These are phyloP conservation scores for Nakazawaea anatomiae DNA, from an alignment of 805 yeast species.

Conservation along the genomic window DNA sequence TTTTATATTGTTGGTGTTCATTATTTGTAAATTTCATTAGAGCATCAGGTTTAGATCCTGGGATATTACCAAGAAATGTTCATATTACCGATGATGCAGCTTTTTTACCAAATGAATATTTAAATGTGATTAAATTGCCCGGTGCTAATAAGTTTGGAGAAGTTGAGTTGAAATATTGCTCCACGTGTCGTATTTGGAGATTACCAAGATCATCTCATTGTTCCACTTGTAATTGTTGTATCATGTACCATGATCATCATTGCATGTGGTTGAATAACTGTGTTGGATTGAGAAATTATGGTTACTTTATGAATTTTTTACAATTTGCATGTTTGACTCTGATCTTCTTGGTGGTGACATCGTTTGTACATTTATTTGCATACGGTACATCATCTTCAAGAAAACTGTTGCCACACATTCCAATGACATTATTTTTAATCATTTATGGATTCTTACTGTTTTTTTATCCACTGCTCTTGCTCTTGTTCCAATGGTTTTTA, in stretches of 20 bases:
- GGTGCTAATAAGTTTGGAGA: slow-evolving; percentile 20
- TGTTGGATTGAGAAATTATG: slow-evolving; percentile 67
- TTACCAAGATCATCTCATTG: slow-evolving; percentile 39
- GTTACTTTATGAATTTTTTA: slow-evolving; percentile 51
- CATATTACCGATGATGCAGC: slow-evolving; percentile 43
- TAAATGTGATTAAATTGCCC: slow-evolving; percentile 44
- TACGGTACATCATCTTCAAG: slow-evolving; percentile 7
- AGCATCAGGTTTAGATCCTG: slow-evolving; percentile 64
- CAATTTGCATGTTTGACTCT: slow-evolving; percentile 27
- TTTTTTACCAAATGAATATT: slow-evolving; percentile 52
- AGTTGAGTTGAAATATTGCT: slow-evolving; percentile 50
- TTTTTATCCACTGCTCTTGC: slow-evolving; percentile 51
- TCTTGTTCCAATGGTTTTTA: slow-evolving; percentile 48
- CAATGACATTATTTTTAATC: slow-evolving; percentile 46
- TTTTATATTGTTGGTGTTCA: slow-evolving; percentile 52
- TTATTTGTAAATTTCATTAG: slow-evolving; percentile 41
- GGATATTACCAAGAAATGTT: slow-evolving; percentile 59
- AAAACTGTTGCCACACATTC: slow-evolving; percentile 20
- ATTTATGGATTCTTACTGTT: slow-evolving; percentile 39
- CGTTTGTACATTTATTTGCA: slow-evolving; percentile 25
- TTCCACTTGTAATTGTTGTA: slow-evolving; percentile 33
- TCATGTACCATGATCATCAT: slow-evolving; percentile 49
- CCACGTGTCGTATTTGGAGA: slow-evolving; percentile 24
- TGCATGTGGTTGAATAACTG: slow-evolving; percentile 71
- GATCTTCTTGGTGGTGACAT: slow-evolving; percentile 20